Conservation (phyloP, 2,329 filamentous ascomycete genomes). For the Xylaria sp. region DNA sequence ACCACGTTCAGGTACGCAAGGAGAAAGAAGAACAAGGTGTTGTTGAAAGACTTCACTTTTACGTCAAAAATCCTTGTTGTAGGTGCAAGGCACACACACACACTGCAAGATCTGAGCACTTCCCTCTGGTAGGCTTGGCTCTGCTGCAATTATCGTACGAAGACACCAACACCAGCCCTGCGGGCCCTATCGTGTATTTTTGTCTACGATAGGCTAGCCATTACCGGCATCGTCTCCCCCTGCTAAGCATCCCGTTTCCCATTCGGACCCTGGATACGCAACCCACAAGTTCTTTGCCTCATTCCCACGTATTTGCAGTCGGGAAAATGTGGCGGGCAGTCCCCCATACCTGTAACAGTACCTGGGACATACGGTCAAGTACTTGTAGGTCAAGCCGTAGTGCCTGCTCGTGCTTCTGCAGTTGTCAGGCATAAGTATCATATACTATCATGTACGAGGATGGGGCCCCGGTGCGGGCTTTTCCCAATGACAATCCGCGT, state of each 20-base stretch:
- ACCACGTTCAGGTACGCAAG: constrained; percentile 33
- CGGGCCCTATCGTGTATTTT: constrained; percentile 27
- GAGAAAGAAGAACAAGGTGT: constrained; percentile 14
- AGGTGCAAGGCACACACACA: constrained; percentile 17
- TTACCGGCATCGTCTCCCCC: constrained; percentile 37
- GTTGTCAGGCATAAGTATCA: constrained; percentile 45
- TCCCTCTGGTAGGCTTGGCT: constrained; percentile 33
- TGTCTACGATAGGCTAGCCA: constrained; percentile 19
- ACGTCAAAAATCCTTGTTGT: constrained; percentile 17
- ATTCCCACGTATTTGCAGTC: constrained; percentile 17
- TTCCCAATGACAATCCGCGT: constrained; percentile 37
- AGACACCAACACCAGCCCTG: constrained; percentile 26
- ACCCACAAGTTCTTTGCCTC: constrained; percentile 35
- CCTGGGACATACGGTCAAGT: constrained; percentile 32
- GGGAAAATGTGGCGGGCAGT: constrained; percentile 19
- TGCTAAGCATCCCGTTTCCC: constrained; percentile 33
- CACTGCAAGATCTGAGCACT: constrained; percentile 20
- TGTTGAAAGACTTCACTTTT: constrained; percentile 13
- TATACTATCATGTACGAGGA: constrained; percentile 46
- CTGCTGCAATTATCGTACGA: constrained; percentile 33
- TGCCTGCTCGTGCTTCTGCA: constrained; percentile 37
- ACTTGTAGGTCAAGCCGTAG: constrained; percentile 33
- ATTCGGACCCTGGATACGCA: constrained; percentile 39
- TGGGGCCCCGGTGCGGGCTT: constrained; percentile 41
- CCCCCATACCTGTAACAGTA: constrained; percentile 32